phyloP scores from a whole-genome alignment of 2,329 filamentous ascomycete species.

The Pseudomassariella vexata region DNA sequence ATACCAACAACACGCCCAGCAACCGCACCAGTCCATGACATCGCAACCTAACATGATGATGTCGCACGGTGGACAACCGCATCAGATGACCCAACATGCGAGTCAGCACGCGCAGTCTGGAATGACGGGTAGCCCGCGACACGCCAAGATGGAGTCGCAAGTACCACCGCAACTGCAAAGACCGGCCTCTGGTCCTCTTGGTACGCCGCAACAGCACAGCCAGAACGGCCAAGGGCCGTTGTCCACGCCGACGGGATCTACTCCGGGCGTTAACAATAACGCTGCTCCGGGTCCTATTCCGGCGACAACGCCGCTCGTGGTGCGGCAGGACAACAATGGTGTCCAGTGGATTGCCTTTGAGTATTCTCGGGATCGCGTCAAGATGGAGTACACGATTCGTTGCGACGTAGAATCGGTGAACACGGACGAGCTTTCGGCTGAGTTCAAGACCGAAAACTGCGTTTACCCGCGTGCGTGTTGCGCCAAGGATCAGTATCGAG shows the following conservation, averaged over 20 bases:
- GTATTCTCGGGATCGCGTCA: constrained; percentile 92
- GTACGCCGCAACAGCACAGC: constrained; percentile 35
- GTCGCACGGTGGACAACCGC: constrained; percentile 53
- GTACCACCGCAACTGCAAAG: constrained; percentile 58
- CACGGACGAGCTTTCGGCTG: constrained; percentile 73
- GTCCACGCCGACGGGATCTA: constrained; percentile 39
- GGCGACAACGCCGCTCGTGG: constrained; percentile 89
- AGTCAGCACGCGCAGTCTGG: constrained; percentile 48
- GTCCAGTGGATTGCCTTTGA: constrained; percentile 99
- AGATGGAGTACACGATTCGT: constrained; percentile 99
- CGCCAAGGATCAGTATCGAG: constrained; percentile 91
- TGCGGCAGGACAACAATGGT: constrained; percentile 90
- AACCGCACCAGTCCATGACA: constrained; percentile 53
- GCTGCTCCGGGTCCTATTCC: constrained; percentile 94
- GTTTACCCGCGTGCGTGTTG: constrained; percentile 95
- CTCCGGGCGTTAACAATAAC: constrained; percentile 69
- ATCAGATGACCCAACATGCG: constrained; percentile 54
- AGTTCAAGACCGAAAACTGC: constrained; percentile 98
- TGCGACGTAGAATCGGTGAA: constrained; percentile 97
- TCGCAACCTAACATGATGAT: constrained; percentile 63
- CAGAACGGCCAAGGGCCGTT: constrained; percentile 35
- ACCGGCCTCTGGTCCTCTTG: constrained; percentile 42
- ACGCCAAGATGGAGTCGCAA: constrained; percentile 58
- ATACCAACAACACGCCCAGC: constrained; percentile 54
- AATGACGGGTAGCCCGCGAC: constrained; percentile 56